phyloP scores from a whole-genome alignment of 176 grass and related monocot species.

The Oryza nivara region DNA sequence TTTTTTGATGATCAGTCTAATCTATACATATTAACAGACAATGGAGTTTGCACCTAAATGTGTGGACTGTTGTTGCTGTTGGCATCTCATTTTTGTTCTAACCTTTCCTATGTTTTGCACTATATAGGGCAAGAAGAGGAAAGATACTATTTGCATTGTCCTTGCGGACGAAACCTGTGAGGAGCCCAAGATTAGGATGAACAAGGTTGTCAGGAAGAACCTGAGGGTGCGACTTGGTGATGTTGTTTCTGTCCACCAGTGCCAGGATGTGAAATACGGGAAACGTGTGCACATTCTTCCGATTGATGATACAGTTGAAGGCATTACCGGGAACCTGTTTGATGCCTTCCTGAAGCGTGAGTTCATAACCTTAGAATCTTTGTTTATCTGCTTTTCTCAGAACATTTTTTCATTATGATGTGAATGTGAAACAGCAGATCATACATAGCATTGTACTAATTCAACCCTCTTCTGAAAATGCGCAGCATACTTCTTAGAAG shows the following conservation, averaged over 20 bases:
- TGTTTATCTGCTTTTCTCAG: not conserved
- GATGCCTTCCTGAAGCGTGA: conserved; percentile 83
- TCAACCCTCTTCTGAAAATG: not conserved
- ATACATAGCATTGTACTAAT: not conserved
- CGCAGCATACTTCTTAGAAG: conserved; percentile 84
- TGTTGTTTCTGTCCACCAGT: conserved; percentile 84
- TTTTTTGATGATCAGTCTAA: not conserved
- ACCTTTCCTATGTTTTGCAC: not conserved
- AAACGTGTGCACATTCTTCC: conserved; percentile 82
- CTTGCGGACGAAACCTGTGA: conserved; percentile 80
- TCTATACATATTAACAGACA: not conserved
- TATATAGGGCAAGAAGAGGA: conserved; percentile 79
- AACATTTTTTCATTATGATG: not conserved
- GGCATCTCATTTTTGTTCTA: not conserved
- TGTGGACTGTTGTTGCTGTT: not conserved
- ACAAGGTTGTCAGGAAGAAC: conserved; percentile 80
- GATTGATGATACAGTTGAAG: conserved; percentile 83
- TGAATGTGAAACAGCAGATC: not conserved
- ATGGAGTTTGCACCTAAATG: not conserved
- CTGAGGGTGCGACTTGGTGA: conserved; percentile 73
- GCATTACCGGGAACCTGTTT: conserved; percentile 77
- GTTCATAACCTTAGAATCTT: conserved; percentile 12
- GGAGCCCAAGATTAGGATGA: conserved; percentile 83
- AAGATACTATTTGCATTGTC: conserved; percentile 78
- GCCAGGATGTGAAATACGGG: conserved; percentile 85